Evolutionary conservation across 2,329 filamentous ascomycete genomes (phyloP).

Genomic region (Drechslerella coelobrocha): DNA sequence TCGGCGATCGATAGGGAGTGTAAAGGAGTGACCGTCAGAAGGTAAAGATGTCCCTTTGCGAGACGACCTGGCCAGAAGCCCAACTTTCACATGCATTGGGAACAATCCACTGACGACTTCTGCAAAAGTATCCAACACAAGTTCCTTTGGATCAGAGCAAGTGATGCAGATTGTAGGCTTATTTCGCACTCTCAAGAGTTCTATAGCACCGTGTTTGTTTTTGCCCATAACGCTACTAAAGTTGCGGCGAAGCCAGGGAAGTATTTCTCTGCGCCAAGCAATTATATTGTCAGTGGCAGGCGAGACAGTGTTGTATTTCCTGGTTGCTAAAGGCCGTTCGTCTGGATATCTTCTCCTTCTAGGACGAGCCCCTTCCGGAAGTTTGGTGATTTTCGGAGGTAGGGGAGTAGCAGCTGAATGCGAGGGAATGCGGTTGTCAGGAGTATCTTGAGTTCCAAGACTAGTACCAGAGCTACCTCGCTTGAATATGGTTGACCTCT

Average conservation of each 20-base stretch:
- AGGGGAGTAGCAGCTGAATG: conserved; percentile 2
- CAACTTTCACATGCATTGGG: conserved; percentile 50
- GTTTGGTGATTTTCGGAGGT: conserved; percentile 19
- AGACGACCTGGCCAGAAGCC: conserved; percentile 38
- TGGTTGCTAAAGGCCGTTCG: conserved; percentile 33
- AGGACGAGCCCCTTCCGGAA: conserved; percentile 23
- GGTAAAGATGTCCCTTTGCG: background rate
- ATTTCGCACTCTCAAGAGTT: conserved; percentile 43
- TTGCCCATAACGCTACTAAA: conserved; percentile 50
- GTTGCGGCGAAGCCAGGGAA: conserved; percentile 48
- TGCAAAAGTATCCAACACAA: conserved; percentile 43
- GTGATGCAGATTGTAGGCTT: conserved; percentile 51
- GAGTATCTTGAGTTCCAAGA: conserved; percentile 11
- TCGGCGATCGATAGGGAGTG: background rate
- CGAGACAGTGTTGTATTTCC: conserved; percentile 48
- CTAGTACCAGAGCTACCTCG: conserved; percentile 35
- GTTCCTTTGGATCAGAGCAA: conserved; percentile 47
- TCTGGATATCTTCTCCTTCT: conserved; percentile 35
- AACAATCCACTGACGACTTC: conserved; percentile 47
- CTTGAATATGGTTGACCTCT: conserved; percentile 48
- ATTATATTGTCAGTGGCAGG: conserved; percentile 44
- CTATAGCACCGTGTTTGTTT: conserved; percentile 49
- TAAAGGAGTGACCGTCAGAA: background rate
- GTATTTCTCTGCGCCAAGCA: conserved; percentile 46
- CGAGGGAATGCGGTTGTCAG: conserved; percentile 14